These are phyloP conservation scores for Annulohypoxylon moriforme DNA, from an alignment of 495 filamentous ascomycete genomes.

Conservation along the genomic window DNA sequence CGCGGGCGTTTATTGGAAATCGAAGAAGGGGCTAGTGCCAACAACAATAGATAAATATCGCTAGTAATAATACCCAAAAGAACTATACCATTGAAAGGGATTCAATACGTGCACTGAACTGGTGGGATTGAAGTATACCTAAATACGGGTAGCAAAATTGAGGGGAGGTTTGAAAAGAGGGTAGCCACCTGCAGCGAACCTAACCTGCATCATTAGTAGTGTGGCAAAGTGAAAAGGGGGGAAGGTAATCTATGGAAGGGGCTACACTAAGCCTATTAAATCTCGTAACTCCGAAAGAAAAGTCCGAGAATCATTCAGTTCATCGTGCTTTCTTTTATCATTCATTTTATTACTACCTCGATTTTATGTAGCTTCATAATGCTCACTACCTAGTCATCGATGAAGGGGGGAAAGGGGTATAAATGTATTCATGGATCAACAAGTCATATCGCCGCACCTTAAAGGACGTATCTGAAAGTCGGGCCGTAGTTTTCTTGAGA, in stretches of 20 bases:
- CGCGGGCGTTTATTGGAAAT: not conserved
- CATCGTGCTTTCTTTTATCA: not conserved
- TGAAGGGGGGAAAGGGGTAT: slow-evolving; percentile 1
- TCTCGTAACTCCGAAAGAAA: not conserved
- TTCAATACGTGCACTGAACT: not conserved
- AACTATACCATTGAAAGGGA: not conserved
- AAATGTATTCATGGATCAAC: slow-evolving; percentile 5
- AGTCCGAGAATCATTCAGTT: not conserved
- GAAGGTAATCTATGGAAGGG: too few relatives aligned
- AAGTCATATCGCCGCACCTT: slow-evolving; percentile 4
- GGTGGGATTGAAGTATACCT: too few relatives aligned
- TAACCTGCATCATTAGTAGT: too few relatives aligned
- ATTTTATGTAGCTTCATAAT: not conserved
- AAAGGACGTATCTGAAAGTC: slow-evolving; percentile 53
- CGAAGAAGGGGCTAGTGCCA: not conserved
- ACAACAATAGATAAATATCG: not conserved
- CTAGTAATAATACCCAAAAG: not conserved
- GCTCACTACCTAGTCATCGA: not conserved
- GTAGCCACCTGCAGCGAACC: too few relatives aligned
- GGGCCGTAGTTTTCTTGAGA: slow-evolving; percentile 52
- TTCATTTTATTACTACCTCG: not conserved
- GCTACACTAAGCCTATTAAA: not conserved
- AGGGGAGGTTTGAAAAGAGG: too few relatives aligned
- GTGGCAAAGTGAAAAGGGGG: too few relatives aligned
- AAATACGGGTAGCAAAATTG: too few relatives aligned